Evolutionary conservation across 305 asterid genomes (phyloP), one percentile per base, ranked within the genome.

Genomic region (Fraxinus baroniana): DNA sequence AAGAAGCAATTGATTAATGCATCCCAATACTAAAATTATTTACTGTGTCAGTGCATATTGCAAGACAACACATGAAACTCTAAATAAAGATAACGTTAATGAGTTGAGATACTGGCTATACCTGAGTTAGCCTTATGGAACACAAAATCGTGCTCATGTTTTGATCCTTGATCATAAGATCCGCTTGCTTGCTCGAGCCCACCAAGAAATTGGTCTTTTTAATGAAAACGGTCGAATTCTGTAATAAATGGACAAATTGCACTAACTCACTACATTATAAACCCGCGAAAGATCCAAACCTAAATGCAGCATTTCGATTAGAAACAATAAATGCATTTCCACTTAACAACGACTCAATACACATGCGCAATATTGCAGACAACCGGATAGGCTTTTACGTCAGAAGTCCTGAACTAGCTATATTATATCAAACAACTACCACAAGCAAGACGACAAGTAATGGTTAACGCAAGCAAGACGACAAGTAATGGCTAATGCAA

Each of bases 141-240:
- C 97, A 93, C 84, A 90, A 77, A 82, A 85, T 78, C 12, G 87
- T 90, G 83, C 92, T 88, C 41, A 89, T 72, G 17, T 87, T 86
- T 77, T 91, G 93, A 79, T 92, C 95, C 83, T 87, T 87, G 83
- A 94, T 93, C 86, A 74, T 76, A 79, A 93, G 94, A 88, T 94
- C 89, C 35, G 95, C 94, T 9, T 88, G 88, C 83, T 90, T 88
- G 91, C 91, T 84, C 33, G 95, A 90, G 78, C 98, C 98, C 55
- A 94, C 91, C 79, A 86, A 70, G 87, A 93, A 94, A 74, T 84
- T 90, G 80, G 90, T 87, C 26, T 91, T 86, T 76, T 82, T 86
- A 76, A 93, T 87, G 9, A 92, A 80, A 55, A 94, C 85, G 37
- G 92, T 90, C 55, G 89, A 86, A 87, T 90, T 90, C 98, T 94